phyloP scores from a whole-genome alignment of 83 land plant species.

The Diphasiastrum complanatum region DNA sequence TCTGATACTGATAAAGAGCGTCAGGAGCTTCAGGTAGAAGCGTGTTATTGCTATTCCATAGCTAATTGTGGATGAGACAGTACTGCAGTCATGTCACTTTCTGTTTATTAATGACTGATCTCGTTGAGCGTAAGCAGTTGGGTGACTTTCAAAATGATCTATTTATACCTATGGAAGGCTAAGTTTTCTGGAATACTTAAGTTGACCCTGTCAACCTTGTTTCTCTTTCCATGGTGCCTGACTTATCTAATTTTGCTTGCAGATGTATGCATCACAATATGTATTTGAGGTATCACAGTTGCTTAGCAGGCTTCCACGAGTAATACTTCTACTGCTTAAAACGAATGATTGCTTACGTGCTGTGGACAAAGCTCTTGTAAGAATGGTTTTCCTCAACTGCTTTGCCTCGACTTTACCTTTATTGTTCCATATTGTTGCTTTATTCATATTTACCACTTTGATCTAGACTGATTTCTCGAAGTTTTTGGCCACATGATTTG shows the following conservation, averaged over 20 bases:
- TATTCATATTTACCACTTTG: not conserved
- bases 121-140: no score
- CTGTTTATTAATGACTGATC: no score
- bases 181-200: no score
- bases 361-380: conserved; percentile 79
- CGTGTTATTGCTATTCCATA: not conserved
- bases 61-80: no score
- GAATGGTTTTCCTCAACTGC: not conserved
- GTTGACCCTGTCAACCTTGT: no score
- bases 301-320: conserved; percentile 78
- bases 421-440: not conserved
- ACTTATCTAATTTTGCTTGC: conserved; percentile 13
- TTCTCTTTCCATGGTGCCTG: conserved; percentile 4
- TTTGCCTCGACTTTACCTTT: not conserved
- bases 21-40: conserved; percentile 72
- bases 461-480: not conserved
- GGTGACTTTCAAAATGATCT: no score
- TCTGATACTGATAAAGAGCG: conserved; percentile 52
- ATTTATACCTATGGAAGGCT: no score
- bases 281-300: conserved; percentile 74
- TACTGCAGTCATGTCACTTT: no score
- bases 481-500: no score
- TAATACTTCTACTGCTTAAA: conserved; percentile 74
- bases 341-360: conserved; percentile 91
- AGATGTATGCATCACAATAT: conserved; percentile 92